Evolutionary conservation across 148 eudicot species (phyloP), one percentile per base, ranked within the genome.

Genomic region (Amaranthus cruentus): DNA sequence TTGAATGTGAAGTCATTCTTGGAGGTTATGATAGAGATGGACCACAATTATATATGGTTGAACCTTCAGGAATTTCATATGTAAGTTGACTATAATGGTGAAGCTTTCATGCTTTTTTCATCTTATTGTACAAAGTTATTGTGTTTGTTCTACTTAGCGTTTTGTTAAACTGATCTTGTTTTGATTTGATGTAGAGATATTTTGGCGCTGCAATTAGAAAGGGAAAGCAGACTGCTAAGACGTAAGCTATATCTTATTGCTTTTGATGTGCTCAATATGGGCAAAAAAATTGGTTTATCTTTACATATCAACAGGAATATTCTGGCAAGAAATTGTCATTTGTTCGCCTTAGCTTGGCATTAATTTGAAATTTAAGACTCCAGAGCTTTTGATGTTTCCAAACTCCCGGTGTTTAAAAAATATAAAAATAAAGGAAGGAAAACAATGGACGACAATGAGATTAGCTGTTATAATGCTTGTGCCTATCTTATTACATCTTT

Each of bases 1-100:
- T 95, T 82, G 99, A 97, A 14, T 84, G 87, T 82, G 99, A 96
- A 81, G 97, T 95, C 42, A 92, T 95, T 77, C 88, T 95, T 77
- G 97, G 97, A 71, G 99, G 99, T 56, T 95, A 92, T 81, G 99
- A 95, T 73, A 90, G 94, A 84, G 99, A 95, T 65, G 99, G 94
- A 68, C 99, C 99, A 47, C 92, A 90, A 77, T 64, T 95, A 51
- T 95, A 95, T 82, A 91, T 92, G 96, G 85, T 95, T 60, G 99
- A 95, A 77, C 96, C 99, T 78, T 91, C 99, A 76, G 99, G 99
- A 14, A 83, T 95, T 70, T 95, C 99, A n/a, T 87, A 95, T 82
- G 99, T 95, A 79, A 91, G 99, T 88, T 77, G 14, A 55, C 28
- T 62, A 28, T 6, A 28, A 5, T 44, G 12, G 52, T 55, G n/a